These are phyloP conservation scores for Pisolithus thermaeus DNA, from an alignment of 1,284 basidiomycete genomes.

Conservation along the genomic window DNA sequence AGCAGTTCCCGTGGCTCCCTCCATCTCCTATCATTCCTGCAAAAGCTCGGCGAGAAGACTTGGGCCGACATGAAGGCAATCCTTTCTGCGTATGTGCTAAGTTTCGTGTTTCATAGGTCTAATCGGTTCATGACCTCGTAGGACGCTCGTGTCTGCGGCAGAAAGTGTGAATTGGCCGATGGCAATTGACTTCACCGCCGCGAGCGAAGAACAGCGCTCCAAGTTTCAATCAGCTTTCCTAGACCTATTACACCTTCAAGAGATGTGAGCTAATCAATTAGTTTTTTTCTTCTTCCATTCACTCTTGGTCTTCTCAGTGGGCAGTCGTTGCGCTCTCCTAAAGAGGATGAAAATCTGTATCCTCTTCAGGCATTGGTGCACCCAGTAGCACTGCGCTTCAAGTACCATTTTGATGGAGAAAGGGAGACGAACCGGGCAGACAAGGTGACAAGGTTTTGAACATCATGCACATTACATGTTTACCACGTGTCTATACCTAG, in stretches of 20 bases:
- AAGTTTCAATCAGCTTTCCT: conserved; percentile 71
- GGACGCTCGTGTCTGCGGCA: conserved; percentile 55
- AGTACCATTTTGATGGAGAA: conserved; percentile 90
- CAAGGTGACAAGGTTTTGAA: conserved; percentile 52
- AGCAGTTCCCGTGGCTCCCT: conserved; percentile 33
- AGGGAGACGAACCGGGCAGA: conserved; percentile 89
- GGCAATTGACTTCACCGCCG: conserved; percentile 55
- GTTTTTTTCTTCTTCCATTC: not conserved
- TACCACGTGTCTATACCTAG: conserved; percentile 33
- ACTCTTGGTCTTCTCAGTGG: conserved; percentile 35
- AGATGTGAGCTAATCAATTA: conserved; percentile 48
- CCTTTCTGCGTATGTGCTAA: conserved; percentile 54
- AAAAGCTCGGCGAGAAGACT: conserved; percentile 55
- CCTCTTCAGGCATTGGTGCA: conserved; percentile 82
- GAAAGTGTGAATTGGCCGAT: conserved; percentile 82
- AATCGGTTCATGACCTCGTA: conserved; percentile 24
- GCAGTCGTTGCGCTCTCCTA: conserved; percentile 31
- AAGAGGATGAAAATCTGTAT: conserved; percentile 56
- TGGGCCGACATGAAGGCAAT: conserved; percentile 69
- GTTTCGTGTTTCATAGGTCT: not conserved
- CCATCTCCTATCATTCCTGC: conserved; percentile 53
- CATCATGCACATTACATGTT: not conserved
- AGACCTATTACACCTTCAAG: conserved; percentile 73
- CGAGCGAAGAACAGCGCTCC: conserved; percentile 44
- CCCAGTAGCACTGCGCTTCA: conserved; percentile 84